A percentile compares a stretch with the other conserved stretches of the same genome.
Conservation (phyloP, 129 eudicot species). For the Tagetes patula region DNA sequence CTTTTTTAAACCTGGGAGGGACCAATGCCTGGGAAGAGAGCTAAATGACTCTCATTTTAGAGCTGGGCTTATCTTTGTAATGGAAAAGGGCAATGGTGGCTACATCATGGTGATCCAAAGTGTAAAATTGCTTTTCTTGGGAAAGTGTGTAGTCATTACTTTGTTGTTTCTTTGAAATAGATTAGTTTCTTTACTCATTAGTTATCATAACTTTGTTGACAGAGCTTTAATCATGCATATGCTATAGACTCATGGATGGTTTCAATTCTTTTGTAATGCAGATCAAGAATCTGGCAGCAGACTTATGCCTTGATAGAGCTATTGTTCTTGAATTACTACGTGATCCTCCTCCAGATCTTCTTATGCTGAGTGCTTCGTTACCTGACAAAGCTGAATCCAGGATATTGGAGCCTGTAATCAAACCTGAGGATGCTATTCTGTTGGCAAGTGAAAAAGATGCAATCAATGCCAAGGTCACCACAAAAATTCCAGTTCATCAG, state of each 20-base stretch:
- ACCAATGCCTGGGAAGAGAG: neutral
- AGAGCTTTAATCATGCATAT: neutral
- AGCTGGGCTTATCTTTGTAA: neutral
- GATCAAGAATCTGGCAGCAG: conserved; percentile 88
- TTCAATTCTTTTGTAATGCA: conserved; percentile 48
- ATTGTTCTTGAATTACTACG: conserved; percentile 87
- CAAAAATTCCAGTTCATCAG: conserved; percentile 71
- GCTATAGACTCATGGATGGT: neutral
- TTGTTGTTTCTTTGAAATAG: neutral
- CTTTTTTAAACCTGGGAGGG: neutral
- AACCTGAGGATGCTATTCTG: conserved; percentile 37
- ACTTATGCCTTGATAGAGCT: conserved; percentile 86
- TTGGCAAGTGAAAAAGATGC: conserved; percentile 32
- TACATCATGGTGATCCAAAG: neutral
- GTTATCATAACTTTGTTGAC: neutral
- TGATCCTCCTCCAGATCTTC: conserved; percentile 94
- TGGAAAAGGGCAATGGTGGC: neutral
- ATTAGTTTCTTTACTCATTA: neutral
- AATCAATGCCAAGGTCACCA: conserved; percentile 40
- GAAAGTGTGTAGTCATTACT: neutral
- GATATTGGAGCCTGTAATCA: conserved; percentile 42
- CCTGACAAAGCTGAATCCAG: conserved; percentile 62
- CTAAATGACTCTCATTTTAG: neutral
- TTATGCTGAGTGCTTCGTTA: conserved; percentile 81
- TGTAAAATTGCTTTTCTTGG: neutral